Base-by-base conservation (phyloP, 345 rosid species). In the Citrus glauca region DNA sequence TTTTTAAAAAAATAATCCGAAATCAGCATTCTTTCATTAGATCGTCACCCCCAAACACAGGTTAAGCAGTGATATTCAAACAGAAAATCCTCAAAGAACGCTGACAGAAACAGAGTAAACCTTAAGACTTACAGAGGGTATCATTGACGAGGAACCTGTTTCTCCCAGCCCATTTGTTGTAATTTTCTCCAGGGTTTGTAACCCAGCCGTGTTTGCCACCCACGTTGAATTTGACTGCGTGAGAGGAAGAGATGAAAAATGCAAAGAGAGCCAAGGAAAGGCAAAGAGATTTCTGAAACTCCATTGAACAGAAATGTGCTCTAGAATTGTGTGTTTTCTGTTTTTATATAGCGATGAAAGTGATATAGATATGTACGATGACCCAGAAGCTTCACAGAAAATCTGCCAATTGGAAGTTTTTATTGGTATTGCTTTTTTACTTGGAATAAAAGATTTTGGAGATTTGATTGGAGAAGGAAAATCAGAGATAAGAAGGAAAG, bases 131-230 rank as follows among this genome's bases (percentile, higher is more conserved):
- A 91, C 97, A 72, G 3, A 91, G 83, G 24, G 87, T 85, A 73
- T 94, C 98, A 70, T 94, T 84, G 72, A 91, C 82, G 45, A 53
- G 82, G 72, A 94, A 91, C 64, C 97, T 83, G 75, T 72, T 79
- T 80, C 85, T 85, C 53, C 8, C 84, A 48, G 94, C 85, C 97
- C 97, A 92, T 27, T 86, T 72, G 61, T 64, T 78, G 83, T 87
- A 94, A 1, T 25, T 69, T 72, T 89, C 88, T 5, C 59, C 37
- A 5, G 94, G 96, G 8, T 82, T 76, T 6, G 75, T 5, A 10
- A 70, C 85, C 98, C 98, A 92, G 4, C 84, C 94, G 27, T 88
- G 87, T 38, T 70, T 76, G 42, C 92, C 94, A 57, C 98, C 98
- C 9, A 91, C 97, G 65, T 85, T 2, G 74, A 89, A 88, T 59